Base-by-base conservation (phyloP, 164 flowering plant genomes). In the Sextonia rubra region DNA sequence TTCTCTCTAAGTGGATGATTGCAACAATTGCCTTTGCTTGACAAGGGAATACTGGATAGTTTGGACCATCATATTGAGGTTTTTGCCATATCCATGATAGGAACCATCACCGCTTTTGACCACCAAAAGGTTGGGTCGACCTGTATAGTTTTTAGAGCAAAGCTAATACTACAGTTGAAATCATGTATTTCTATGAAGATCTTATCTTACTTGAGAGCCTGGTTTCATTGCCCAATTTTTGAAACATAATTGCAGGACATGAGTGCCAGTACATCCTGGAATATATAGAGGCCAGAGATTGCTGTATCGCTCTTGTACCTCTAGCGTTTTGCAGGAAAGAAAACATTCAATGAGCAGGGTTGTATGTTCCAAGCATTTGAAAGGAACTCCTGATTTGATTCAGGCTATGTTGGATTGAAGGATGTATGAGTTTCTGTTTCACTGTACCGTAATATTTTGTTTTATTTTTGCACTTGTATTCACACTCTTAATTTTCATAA, bases 321-420 rank as follows among this genome's bases (percentile, higher is more conserved):
- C 8, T 96, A 94, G 95, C 98, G 99, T 70, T 67, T 93, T 18
- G 92, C 99, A 15, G 99, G 98, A 18, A 96, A 96, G 78, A 89
- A 84, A 78, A 96, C 99, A 65, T 96, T 92, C 80, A 86, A 90
- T 82, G 99, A 96, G 52, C 93, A 98, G 98, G 99, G 99, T 73
- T 96, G 99, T 75, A 96, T 93, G 69, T 96, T 96, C 70, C 93
- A 92, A 87, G 99, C 99, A 73, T 96, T 96, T 81, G 99, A 96
- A 80, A 93, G 86, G 88, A 90, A 93, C 77, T 96, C 94, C 22
- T 94, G 98, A 30, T 68, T 81, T 47, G 97, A 93, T 61, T 77
- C 97, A 0, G 99, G 99, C 79, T 96, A 96, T 83, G 99, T 96
- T 67, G 99, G 99, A 64, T 80, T 96, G 65, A 90, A 88, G 80